Evolutionary conservation across 1,139 yeast species (phyloP).

Genomic region (Hyphopichia wangnamkhiaoensis): DNA sequence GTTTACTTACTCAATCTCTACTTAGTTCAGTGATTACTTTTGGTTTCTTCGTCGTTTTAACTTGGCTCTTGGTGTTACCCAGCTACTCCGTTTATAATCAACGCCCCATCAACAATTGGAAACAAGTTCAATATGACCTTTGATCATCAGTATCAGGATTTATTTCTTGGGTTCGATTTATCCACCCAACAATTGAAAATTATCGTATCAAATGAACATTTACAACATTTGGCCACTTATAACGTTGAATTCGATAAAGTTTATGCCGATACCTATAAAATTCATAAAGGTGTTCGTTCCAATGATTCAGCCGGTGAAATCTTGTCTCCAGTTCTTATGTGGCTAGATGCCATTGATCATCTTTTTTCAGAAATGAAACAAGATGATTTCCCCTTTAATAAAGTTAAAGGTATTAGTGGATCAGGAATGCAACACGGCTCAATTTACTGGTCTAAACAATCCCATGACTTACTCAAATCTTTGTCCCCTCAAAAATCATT

Average conservation of each 20-base stretch:
- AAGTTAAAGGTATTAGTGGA: slow-evolving; percentile 75
- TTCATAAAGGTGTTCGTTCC: slow-evolving; percentile 69
- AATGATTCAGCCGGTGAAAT: slow-evolving; percentile 56
- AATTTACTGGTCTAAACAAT: slow-evolving; percentile 68
- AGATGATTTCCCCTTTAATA: slow-evolving; percentile 55
- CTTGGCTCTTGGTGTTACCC: slow-evolving; percentile 48
- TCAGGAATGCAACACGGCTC: slow-evolving; percentile 95
- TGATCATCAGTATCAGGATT: slow-evolving; percentile 17
- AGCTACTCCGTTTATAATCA: slow-evolving; percentile 56
- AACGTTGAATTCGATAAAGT: slow-evolving; percentile 73
- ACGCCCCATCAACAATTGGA: slow-evolving; percentile 44
- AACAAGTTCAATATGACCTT: slow-evolving; percentile 28
- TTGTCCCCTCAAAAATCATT: slow-evolving; percentile 31
- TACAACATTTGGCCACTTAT: slow-evolving; percentile 57
- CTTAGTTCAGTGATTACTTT: slow-evolving; percentile 36
- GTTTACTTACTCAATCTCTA: slow-evolving; percentile 46
- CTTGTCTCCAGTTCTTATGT: slow-evolving; percentile 82
- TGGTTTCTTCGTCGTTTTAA: slow-evolving; percentile 30
- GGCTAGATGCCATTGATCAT: slow-evolving; percentile 81
- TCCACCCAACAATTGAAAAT: slow-evolving; percentile 90
- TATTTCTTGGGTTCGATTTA: slow-evolving; percentile 75
- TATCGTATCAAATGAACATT: slow-evolving; percentile 57
- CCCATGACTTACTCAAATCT: slow-evolving; percentile 36
- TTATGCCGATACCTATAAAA: slow-evolving; percentile 54
- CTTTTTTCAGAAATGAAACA: slow-evolving; percentile 56